Base-by-base conservation (phyloP, 805 yeast species). In the Candida ortonii region DNA sequence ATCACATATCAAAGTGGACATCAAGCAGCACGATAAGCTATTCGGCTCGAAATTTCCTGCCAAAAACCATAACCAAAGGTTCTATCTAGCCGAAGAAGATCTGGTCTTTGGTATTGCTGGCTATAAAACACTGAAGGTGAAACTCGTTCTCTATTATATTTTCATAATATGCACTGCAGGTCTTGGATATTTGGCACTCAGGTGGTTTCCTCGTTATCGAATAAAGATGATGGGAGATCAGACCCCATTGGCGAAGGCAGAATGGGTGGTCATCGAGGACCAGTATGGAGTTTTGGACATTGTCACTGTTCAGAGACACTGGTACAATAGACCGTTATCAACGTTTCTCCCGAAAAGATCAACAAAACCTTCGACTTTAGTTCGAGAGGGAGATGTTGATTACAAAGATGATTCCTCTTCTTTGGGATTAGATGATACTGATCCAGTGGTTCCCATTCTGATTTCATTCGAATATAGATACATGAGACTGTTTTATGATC, bases 61-160 rank as follows among this genome's bases (percentile, higher is more conserved):
- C 0, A 59, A 46, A 9, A 59, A 70, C 31, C 65, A 64, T 36
- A 71, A 69, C 46, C 99, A 93, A 61, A 70, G 96, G 38, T 87
- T 84, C 58, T 93, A 90, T 58, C 74, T 93, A 42, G 89, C 96
- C 0, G 97, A 93, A 57, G 98, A 93, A 56, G 99, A 93, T 64
- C 66, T 93, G 52, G 90, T 90, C 9, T 75, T 93, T 40, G 96
- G 95, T 42, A 84, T 93, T 43, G 98, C 97, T 0, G 97, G 97
- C 4, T 93, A 85, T 58, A 60, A 60, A 34, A 74, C 79, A 11
- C 73, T 80, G 9, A 52, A 52, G 30, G 34, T 68, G 45, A 74
- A 78, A 41, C 50, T 61, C 4, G 24, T 63, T 0, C 11, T 71
- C 1, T 88, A 80, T 54, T 71, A 74, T 40, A 10, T 72, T 0